Conservation (phyloP, 768 basidiomycete species). For the Agrocybe praecox region DNA sequence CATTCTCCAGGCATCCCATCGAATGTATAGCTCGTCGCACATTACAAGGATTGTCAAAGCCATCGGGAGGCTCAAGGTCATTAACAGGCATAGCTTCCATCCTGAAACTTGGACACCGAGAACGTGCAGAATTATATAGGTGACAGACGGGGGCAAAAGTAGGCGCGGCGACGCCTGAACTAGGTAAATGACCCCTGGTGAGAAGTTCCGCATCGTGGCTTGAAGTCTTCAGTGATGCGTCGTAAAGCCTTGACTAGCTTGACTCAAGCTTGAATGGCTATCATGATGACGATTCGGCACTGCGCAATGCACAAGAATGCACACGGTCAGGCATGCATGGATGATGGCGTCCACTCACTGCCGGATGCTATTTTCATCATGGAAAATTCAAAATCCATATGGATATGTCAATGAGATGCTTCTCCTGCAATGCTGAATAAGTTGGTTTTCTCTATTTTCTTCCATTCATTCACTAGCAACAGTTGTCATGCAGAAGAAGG, state of each 20-base stretch:
- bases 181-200: conserved; percentile 28
- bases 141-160: conserved; percentile 19
- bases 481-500: too few species aligned
- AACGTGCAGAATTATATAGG: conserved; percentile 13
- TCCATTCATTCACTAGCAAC: background rate
- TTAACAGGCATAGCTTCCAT: conserved; percentile 11
- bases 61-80: conserved; percentile 19
- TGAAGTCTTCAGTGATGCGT: background rate
- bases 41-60: conserved; percentile 15
- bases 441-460: too few species aligned
- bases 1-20: conserved; percentile 16
- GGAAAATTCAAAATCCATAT: too few species aligned
- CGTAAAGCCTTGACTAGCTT: too few species aligned
- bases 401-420: too few species aligned
- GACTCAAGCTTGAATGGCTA: too few species aligned
- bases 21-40: conserved; percentile 15
- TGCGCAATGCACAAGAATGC: too few species aligned
- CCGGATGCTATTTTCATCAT: too few species aligned
- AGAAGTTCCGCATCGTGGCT: conserved; percentile 17
- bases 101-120: conserved; percentile 3
- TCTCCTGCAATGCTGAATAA: too few species aligned
- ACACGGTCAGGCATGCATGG: too few species aligned
- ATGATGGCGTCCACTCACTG: too few species aligned
- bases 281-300: too few species aligned
- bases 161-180: conserved; percentile 19